Conservation (phyloP, 805 yeast species). For the Monosporozyma solicola region DNA sequence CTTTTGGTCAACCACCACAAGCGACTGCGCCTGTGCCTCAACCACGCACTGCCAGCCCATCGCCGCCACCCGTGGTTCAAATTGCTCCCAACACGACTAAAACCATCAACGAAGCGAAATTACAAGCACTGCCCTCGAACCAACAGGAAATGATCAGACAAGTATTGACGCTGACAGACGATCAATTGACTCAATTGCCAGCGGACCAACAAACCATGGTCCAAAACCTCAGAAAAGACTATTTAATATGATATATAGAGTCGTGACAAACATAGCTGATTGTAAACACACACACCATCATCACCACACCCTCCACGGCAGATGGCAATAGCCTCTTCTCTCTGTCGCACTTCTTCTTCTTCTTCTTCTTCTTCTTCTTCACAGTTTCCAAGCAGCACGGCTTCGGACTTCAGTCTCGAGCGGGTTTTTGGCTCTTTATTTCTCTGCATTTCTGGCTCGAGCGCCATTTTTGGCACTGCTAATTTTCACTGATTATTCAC, state of each 20-base stretch:
- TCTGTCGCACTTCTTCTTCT: no score
- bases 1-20: constrained; percentile 1
- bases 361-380: not conserved
- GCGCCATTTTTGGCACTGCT: no score
- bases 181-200: constrained; percentile 36
- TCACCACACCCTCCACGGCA: not conserved
- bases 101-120: constrained; percentile 36
- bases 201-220: constrained; percentile 45
- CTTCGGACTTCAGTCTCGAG: not conserved
- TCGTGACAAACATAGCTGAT: no score
- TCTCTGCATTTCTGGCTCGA: no score
- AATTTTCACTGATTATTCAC: no score
- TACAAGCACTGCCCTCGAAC: constrained; percentile 42
- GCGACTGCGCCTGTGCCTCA: constrained; percentile 3
- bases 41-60: constrained; percentile 1
- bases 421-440: no score
- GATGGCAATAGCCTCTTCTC: not conserved
- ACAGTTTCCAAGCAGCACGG: not conserved
- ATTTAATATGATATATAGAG: constrained; percentile 23
- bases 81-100: constrained; percentile 27
- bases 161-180: constrained; percentile 38
- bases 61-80: constrained; percentile 7
- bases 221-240: constrained; percentile 45
- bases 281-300: not conserved
- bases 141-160: constrained; percentile 50